Evolutionary conservation across 257 asterid species (phyloP).

Genomic region (Forsythia viridissima): DNA sequence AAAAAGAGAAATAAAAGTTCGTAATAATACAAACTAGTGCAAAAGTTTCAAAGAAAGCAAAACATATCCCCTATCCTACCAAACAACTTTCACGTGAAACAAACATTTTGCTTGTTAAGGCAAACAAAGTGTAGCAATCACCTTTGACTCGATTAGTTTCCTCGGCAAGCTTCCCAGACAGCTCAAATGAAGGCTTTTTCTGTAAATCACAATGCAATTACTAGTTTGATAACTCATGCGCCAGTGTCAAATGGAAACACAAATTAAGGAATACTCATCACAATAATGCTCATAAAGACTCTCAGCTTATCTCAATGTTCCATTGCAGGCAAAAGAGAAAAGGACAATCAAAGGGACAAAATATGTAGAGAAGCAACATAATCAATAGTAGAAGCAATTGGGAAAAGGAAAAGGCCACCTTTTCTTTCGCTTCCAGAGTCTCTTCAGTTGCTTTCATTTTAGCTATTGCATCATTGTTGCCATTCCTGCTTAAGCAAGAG

Average conservation of each 20-base stretch:
- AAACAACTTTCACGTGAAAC: neutral
- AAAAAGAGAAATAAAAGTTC: neutral
- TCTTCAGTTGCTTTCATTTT: slow-evolving; percentile 86
- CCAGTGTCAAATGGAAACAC: neutral
- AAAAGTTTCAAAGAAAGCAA: neutral
- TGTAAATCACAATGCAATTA: slow-evolving; percentile 41
- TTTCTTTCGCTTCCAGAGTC: slow-evolving; percentile 76
- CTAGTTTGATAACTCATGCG: slow-evolving; percentile 1
- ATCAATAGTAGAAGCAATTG: slow-evolving; percentile 10
- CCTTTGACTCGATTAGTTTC: slow-evolving; percentile 96
- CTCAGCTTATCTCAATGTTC: slow-evolving; percentile 1
- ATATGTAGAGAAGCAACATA: slow-evolving; percentile 3
- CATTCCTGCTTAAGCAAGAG: slow-evolving; percentile 54
- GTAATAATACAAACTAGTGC: neutral
- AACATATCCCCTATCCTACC: neutral
- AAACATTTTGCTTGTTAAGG: slow-evolving; percentile 2
- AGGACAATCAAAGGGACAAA: neutral
- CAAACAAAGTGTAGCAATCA: slow-evolving; percentile 28
- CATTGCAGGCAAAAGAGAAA: slow-evolving; percentile 17
- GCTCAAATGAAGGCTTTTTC: slow-evolving; percentile 97
- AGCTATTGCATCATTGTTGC: slow-evolving; percentile 64
- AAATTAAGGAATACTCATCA: neutral
- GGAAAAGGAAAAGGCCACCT: slow-evolving; percentile 35
- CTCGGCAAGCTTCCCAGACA: slow-evolving; percentile 97
- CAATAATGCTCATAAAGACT: slow-evolving; percentile 13